Evolutionary conservation across 352 stramenopile genomes (phyloP).

Genomic region (Pythium apleroticum): DNA sequence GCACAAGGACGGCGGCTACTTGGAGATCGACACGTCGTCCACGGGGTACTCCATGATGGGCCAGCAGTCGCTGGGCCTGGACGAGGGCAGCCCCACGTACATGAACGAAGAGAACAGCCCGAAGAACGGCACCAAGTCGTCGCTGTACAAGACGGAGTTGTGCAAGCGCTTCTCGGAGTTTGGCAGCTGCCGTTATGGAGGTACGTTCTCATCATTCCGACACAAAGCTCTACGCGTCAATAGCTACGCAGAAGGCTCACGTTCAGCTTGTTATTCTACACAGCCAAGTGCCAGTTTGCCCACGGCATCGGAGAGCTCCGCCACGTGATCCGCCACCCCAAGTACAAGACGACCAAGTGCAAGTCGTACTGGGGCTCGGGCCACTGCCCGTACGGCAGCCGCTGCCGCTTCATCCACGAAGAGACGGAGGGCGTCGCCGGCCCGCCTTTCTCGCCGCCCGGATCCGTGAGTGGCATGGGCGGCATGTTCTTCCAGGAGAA

Average conservation of each 20-base stretch:
- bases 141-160: conserved; percentile 87
- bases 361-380: conserved; percentile 90
- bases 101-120: conserved; percentile 81
- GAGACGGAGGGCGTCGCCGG: conserved; percentile 61
- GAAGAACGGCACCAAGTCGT: conserved; percentile 85
- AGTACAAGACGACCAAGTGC: conserved; percentile 93
- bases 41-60: conserved; percentile 20
- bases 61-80: conserved; percentile 17
- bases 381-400: conserved; percentile 83
- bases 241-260: neutral
- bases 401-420: conserved; percentile 89
- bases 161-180: conserved; percentile 89
- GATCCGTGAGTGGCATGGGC: conserved; percentile 28
- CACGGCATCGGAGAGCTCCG: conserved; percentile 78
- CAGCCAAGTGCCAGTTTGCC: conserved; percentile 88
- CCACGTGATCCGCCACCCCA: conserved; percentile 84
- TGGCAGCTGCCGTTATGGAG: conserved; percentile 85
- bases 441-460: conserved; percentile 55
- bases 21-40: conserved; percentile 63
- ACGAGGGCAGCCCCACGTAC: conserved; percentile 44
- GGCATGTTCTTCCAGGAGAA: conserved; percentile 69
- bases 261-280: neutral
- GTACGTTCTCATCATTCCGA: conserved; percentile 24
- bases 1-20: conserved; percentile 61
- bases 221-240: neutral